A percentile compares a stretch with the other conserved stretches of the same genome.
Evolutionary conservation across 2,329 filamentous ascomycete genomes (phyloP).

Genomic region (Verticillium albo-atrum): DNA sequence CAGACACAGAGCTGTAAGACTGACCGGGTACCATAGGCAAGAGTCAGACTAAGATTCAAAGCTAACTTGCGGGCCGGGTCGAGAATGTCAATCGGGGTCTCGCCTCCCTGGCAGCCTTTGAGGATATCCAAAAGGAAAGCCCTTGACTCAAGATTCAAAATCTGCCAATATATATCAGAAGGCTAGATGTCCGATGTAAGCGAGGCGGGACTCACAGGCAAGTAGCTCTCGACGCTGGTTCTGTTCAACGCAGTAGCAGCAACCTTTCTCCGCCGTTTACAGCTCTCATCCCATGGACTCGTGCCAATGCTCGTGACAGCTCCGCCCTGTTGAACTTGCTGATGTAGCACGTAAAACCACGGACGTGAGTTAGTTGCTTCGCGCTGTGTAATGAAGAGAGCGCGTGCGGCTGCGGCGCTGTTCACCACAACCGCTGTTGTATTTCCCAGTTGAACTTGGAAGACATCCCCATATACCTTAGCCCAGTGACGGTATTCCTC

Average conservation of each 20-base stretch:
- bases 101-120: slow-evolving; percentile 48
- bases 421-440: slow-evolving; percentile 64
- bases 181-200: too few species aligned
- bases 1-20: neutral
- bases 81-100: slow-evolving; percentile 53
- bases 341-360: slow-evolving; percentile 57
- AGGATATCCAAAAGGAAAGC: slow-evolving; percentile 55
- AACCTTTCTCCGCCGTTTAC: slow-evolving; percentile 60
- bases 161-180: neutral
- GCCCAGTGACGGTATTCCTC: slow-evolving; percentile 24
- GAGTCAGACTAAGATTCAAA: slow-evolving; percentile 58
- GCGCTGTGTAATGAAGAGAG: slow-evolving; percentile 63
- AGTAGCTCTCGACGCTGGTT: slow-evolving; percentile 61
- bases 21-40: slow-evolving; percentile 60
- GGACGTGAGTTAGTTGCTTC: slow-evolving; percentile 62
- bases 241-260: slow-evolving; percentile 63
- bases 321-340: slow-evolving; percentile 48
- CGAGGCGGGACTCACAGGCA: slow-evolving; percentile 35
- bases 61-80: slow-evolving; percentile 61
- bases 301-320: slow-evolving; percentile 50
- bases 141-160: slow-evolving; percentile 46
- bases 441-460: slow-evolving; percentile 28
- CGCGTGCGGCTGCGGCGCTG: slow-evolving; percentile 59
- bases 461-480: slow-evolving; percentile 21
- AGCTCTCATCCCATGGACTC: slow-evolving; percentile 65